A percentile compares a stretch with the other conserved stretches of the same genome.
Evolutionary conservation across 495 filamentous ascomycete species (phyloP).

Genomic region (Penicillium simplicissimum): DNA sequence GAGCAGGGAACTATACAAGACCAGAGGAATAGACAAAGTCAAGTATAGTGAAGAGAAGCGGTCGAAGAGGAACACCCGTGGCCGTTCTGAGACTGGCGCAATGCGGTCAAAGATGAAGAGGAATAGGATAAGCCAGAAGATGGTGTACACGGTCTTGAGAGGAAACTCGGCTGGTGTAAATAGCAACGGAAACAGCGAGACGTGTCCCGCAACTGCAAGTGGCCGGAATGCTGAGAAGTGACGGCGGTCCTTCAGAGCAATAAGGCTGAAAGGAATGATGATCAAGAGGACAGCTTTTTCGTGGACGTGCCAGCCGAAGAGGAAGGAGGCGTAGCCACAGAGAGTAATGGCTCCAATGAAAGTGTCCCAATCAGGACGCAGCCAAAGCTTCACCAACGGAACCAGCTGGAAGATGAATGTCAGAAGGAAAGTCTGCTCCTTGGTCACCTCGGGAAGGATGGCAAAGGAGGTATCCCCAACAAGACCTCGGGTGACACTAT

Average conservation of each 20-base stretch:
- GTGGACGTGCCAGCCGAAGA: constrained; percentile 98
- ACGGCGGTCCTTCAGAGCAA: constrained; percentile 88
- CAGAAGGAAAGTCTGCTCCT: constrained; percentile 74
- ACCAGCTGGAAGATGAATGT: constrained; percentile 83
- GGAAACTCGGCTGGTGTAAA: constrained; percentile 88
- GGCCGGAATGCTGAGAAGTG: constrained; percentile 92
- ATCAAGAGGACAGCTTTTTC: constrained; percentile 95
- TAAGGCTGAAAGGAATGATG: constrained; percentile 92
- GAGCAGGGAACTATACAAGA: constrained; percentile 81
- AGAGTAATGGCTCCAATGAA: constrained; percentile 90
- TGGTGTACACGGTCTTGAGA: constrained; percentile 88
- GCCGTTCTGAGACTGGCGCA: constrained; percentile 73
- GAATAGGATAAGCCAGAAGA: constrained; percentile 89
- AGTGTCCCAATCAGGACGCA: constrained; percentile 76
- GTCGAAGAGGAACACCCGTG: constrained; percentile 84
- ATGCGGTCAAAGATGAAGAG: constrained; percentile 82
- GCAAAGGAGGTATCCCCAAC: constrained; percentile 97
- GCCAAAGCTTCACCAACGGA: constrained; percentile 78
- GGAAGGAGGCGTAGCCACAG: constrained; percentile 95
- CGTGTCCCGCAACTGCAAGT: constrained; percentile 88
- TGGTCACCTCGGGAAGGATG: constrained; percentile 82
- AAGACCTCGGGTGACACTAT: constrained; percentile 87
- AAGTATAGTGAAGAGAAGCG: constrained; percentile 88
- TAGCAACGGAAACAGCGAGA: constrained; percentile 90
- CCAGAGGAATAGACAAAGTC: constrained; percentile 80